A percentile compares a stretch with the other conserved stretches of the same genome.
Evolutionary conservation across 139 green algal species (phyloP).

Genomic region (Tetradesmus obliquus): DNA sequence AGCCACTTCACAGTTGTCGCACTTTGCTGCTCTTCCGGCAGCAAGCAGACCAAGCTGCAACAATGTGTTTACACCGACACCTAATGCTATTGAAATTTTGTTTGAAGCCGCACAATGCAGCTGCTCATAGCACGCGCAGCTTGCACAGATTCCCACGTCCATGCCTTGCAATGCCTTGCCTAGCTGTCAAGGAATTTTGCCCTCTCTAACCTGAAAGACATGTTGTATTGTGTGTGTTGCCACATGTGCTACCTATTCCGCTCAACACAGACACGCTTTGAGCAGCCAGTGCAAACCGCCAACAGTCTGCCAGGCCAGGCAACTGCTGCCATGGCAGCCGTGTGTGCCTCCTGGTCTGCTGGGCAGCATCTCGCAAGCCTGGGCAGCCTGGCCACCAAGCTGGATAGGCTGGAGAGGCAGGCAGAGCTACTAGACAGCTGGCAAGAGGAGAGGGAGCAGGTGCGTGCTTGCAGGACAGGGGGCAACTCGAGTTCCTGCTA

Average conservation of each 20-base stretch:
- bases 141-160: neutral
- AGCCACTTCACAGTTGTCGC: neutral
- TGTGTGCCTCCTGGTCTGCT: slow-evolving; percentile 13
- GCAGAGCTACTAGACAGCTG: slow-evolving; percentile 15
- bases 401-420: slow-evolving; percentile 26
- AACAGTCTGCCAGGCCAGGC: neutral
- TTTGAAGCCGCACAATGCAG: neutral
- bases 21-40: neutral
- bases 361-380: slow-evolving; percentile 29
- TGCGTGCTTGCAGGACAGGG: neutral
- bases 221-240: too few species aligned
- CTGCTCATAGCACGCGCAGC: neutral
- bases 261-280: too few species aligned
- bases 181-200: too few species aligned
- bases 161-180: neutral
- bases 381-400: slow-evolving; percentile 22
- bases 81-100: too few species aligned
- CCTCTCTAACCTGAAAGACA: too few species aligned
- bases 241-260: too few species aligned
- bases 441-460: slow-evolving; percentile 28
- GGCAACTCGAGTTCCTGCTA: too few species aligned
- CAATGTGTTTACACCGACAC: too few species aligned
- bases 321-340: slow-evolving; percentile 1
- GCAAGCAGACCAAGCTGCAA: neutral
- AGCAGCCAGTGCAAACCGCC: too few species aligned